Evolutionary conservation across 495 filamentous ascomycete genomes (phyloP).

Genomic region (Penicillium daleae): DNA sequence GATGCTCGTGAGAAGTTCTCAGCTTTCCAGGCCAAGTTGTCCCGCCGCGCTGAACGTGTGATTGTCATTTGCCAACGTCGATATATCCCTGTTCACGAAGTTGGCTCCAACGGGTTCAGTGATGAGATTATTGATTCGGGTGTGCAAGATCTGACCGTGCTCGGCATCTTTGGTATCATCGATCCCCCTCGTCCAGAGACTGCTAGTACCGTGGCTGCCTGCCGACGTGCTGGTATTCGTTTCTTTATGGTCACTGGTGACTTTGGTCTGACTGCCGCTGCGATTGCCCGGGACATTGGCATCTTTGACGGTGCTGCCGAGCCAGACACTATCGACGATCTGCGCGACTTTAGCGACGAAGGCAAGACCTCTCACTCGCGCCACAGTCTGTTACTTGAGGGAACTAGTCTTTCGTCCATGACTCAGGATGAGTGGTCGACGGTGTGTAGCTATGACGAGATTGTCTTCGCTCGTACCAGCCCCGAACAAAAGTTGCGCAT

Average conservation of each 20-base stretch:
- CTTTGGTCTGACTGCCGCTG: slow-evolving; percentile 68
- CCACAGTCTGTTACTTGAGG: slow-evolving; percentile 46
- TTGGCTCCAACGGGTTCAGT: slow-evolving; percentile 45
- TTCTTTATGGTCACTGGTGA: slow-evolving; percentile 72
- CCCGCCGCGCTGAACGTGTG: slow-evolving; percentile 54
- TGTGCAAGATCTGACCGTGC: slow-evolving; percentile 46
- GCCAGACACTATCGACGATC: slow-evolving; percentile 41
- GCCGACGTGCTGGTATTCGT: slow-evolving; percentile 64
- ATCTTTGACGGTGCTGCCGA: slow-evolving; percentile 56
- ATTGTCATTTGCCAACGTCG: slow-evolving; percentile 51
- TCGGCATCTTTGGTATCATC: slow-evolving; percentile 55
- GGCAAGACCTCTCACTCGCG: slow-evolving; percentile 19
- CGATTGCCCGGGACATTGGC: slow-evolving; percentile 68
- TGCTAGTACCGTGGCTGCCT: slow-evolving; percentile 47
- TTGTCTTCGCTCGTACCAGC: slow-evolving; percentile 74
- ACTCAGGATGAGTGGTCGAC: slow-evolving; percentile 60
- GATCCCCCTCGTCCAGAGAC: slow-evolving; percentile 72
- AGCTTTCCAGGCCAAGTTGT: slow-evolving; percentile 45
- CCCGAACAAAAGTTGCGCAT: slow-evolving; percentile 79
- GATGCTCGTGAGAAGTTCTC: slow-evolving; percentile 39
- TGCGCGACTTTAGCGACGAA: slow-evolving; percentile 18
- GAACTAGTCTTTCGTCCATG: slow-evolving; percentile 60
- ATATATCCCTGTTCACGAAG: slow-evolving; percentile 24
- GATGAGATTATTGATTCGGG: slow-evolving; percentile 46
- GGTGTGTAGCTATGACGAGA: slow-evolving; percentile 62